Percentiles rank a stretch among this genome's conserved stretches.
Evolutionary conservation across 495 filamentous ascomycete genomes (phyloP).

Genomic region (Tuber melanosporum): DNA sequence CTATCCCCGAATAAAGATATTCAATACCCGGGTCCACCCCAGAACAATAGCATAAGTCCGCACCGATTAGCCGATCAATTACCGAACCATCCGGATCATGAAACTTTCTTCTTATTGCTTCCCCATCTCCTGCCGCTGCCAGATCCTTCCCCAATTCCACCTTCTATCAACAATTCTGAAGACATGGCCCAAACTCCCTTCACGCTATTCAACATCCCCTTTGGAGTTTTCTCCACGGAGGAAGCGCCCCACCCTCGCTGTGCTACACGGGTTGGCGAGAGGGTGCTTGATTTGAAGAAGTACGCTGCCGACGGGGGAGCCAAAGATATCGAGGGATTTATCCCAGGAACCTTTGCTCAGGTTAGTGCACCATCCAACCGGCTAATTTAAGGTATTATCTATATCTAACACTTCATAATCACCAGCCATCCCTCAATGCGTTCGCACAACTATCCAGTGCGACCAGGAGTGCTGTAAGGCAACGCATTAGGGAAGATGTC

Average conservation of each 20-base stretch:
- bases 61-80: not conserved
- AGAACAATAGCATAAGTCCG: not conserved
- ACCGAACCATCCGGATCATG: not conserved
- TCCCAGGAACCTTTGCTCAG: not conserved
- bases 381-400: not conserved
- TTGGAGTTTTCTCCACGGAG: slow-evolving; percentile 67
- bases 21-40: not conserved
- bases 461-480: slow-evolving; percentile 64
- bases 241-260: slow-evolving; percentile 64
- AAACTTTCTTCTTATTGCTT: not conserved
- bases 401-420: slow-evolving; percentile 42
- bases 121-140: not conserved
- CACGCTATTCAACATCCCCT: slow-evolving; percentile 79
- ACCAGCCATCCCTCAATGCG: slow-evolving; percentile 41
- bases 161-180: not conserved
- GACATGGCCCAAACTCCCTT: slow-evolving; percentile 46
- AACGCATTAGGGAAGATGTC: slow-evolving; percentile 65
- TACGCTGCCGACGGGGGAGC: slow-evolving; percentile 44
- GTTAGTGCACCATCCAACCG: not conserved
- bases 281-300: slow-evolving; percentile 53
- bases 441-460: slow-evolving; percentile 74
- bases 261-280: slow-evolving; percentile 47
- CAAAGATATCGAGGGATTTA: not conserved
- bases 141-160: not conserved
- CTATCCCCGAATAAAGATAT: not conserved